Conservation (phyloP, 495 filamentous ascomycete species). For the Aspergillus kassunensis region DNA sequence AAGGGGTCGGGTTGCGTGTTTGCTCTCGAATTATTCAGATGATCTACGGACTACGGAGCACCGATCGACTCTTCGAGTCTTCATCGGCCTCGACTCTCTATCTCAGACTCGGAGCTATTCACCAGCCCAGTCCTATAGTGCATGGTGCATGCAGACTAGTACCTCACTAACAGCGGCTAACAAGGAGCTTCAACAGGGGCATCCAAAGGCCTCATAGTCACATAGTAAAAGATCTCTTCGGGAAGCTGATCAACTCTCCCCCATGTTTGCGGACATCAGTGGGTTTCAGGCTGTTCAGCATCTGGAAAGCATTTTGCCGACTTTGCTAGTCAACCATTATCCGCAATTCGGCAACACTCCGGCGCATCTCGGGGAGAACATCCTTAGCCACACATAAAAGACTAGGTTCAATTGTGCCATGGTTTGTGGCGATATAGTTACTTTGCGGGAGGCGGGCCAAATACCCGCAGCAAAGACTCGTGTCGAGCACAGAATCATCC, state of each 20-base stretch:
- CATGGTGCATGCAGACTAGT: conserved; percentile 6
- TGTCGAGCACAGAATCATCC: too few relatives aligned
- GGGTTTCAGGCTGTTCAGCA: too few relatives aligned
- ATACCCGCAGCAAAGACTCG: too few relatives aligned
- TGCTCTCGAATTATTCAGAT: too few relatives aligned
- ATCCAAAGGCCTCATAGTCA: background rate
- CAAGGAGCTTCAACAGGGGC: background rate
- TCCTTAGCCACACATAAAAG: conserved; percentile 2
- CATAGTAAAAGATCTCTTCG: background rate
- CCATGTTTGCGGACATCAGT: background rate
- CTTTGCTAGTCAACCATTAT: background rate
- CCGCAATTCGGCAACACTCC: background rate
- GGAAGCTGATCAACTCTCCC: background rate
- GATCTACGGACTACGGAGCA: too few relatives aligned
- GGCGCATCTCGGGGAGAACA: conserved; percentile 6
- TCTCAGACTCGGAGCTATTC: background rate
- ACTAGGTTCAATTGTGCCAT: too few relatives aligned
- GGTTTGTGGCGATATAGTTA: background rate
- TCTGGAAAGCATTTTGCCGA: conserved; percentile 10
- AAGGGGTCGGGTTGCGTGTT: too few relatives aligned
- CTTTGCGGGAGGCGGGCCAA: conserved; percentile 3
- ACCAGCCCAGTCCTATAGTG: background rate
- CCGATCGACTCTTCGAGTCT: background rate
- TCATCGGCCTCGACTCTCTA: background rate
- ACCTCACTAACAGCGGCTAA: conserved; percentile 6